A percentile compares a stretch with the other conserved stretches of the same genome.
phyloP scores from a whole-genome alignment of 371 early-diverging fungal genomes.

The Saksenaea vasiformis region DNA sequence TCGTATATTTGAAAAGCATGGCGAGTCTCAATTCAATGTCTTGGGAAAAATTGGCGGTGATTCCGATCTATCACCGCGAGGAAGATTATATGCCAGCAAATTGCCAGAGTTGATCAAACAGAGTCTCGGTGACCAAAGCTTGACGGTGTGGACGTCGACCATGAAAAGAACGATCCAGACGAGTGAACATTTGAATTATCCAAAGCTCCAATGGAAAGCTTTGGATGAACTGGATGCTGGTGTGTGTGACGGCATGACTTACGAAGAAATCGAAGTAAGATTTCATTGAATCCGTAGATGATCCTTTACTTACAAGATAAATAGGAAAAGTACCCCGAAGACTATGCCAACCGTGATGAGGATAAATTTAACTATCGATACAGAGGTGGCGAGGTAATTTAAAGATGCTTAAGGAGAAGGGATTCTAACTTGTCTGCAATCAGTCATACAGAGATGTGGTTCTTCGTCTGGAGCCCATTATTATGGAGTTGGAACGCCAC shows the following conservation, averaged over 20 bases:
- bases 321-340: conserved; percentile 77
- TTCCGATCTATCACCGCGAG: conserved; percentile 84
- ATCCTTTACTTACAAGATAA: neutral
- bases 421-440: neutral
- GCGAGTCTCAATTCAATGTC: conserved; percentile 89
- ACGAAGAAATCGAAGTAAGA: conserved; percentile 91
- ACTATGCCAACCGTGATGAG: conserved; percentile 87
- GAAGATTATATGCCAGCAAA: conserved; percentile 77
- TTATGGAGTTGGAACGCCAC: conserved; percentile 97
- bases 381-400: conserved; percentile 86
- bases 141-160: conserved; percentile 96
- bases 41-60: conserved; percentile 95
- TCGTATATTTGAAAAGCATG: conserved; percentile 59
- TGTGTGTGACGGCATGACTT: conserved; percentile 97
- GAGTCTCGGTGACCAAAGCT: conserved; percentile 67
- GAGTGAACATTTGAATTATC: conserved; percentile 72
- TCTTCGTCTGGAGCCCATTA: conserved; percentile 70
- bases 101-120: conserved; percentile 80
- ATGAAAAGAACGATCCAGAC: conserved; percentile 91
- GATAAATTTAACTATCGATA: conserved; percentile 96
- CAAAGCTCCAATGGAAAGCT: conserved; percentile 94
- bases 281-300: neutral
- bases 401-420: neutral
- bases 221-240: conserved; percentile 97
- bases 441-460: conserved; percentile 79